phyloP scores from a whole-genome alignment of 345 rosid genomes.

The Rhodomyrtus tomentosa region DNA sequence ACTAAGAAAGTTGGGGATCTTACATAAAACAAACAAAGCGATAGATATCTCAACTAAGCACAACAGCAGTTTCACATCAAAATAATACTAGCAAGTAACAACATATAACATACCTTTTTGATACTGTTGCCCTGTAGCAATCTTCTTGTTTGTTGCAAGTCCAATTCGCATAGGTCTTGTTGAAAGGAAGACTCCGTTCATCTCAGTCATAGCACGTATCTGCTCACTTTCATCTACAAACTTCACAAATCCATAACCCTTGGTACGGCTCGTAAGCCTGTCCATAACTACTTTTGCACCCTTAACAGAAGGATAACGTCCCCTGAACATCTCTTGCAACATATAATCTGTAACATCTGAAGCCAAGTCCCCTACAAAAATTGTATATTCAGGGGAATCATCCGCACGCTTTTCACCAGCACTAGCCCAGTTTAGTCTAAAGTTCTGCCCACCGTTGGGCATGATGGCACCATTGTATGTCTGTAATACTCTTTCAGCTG shows the following conservation, averaged over 20 bases:
- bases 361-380: constrained; percentile 91
- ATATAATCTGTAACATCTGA: constrained; percentile 86
- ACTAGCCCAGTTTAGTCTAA: constrained; percentile 87
- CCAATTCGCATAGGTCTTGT: constrained; percentile 92
- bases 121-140: constrained; percentile 44
- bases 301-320: constrained; percentile 53
- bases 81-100: neutral
- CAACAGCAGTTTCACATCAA: neutral
- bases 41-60: neutral
- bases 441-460: constrained; percentile 65
- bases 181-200: constrained; percentile 86
- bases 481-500: constrained; percentile 76
- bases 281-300: constrained; percentile 94
- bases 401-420: constrained; percentile 67
- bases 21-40: neutral
- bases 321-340: constrained; percentile 77
- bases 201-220: constrained; percentile 75
- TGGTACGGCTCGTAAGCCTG: constrained; percentile 72
- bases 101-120: constrained; percentile 35
- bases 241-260: constrained; percentile 87
- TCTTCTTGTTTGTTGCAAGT: constrained; percentile 65
- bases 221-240: constrained; percentile 83
- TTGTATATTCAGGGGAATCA: constrained; percentile 60
- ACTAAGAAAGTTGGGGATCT: neutral
- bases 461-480: constrained; percentile 53